Evolutionary conservation across 257 asterid genomes (phyloP).

Genomic region (Gardenia jasminoides): DNA sequence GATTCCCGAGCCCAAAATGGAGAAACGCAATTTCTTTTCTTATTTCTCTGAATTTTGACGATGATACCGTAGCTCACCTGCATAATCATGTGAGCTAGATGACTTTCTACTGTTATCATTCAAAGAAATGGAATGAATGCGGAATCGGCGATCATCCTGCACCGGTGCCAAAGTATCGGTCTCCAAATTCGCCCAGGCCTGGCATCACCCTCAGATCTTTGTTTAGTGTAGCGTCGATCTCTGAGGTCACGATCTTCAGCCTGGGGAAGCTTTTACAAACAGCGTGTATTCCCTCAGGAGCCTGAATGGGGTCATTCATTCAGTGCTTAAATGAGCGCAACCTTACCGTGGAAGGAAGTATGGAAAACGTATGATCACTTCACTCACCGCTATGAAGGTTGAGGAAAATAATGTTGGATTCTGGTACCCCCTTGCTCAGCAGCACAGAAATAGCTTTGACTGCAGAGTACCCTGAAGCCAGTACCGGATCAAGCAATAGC

Average conservation of each 20-base stretch:
- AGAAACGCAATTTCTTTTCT: too few species aligned
- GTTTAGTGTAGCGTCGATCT: slow-evolving; percentile 85
- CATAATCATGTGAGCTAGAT: background rate
- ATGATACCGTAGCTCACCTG: background rate
- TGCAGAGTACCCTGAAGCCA: slow-evolving; percentile 93
- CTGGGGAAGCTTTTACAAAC: slow-evolving; percentile 92
- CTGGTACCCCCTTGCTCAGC: slow-evolving; percentile 93
- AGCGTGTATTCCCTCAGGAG: slow-evolving; percentile 95
- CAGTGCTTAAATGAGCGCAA: background rate
- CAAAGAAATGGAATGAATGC: background rate
- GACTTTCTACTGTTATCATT: background rate
- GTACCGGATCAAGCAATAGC: slow-evolving; percentile 84
- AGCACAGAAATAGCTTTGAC: slow-evolving; percentile 89
- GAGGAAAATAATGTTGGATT: slow-evolving; percentile 88
- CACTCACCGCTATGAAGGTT: slow-evolving; percentile 49
- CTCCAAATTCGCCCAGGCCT: slow-evolving; percentile 99
- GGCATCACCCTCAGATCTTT: slow-evolving; percentile 86
- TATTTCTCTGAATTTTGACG: too few species aligned
- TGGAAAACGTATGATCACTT: too few species aligned
- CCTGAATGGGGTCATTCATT: slow-evolving; percentile 38
- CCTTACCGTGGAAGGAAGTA: slow-evolving; percentile 51
- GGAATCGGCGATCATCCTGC: slow-evolving; percentile 43
- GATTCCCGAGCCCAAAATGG: too few species aligned
- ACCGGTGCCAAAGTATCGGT: slow-evolving; percentile 92
- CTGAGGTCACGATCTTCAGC: slow-evolving; percentile 95